phyloP scores from a whole-genome alignment of 208 protist species.

The Wallacemonas sp. region DNA sequence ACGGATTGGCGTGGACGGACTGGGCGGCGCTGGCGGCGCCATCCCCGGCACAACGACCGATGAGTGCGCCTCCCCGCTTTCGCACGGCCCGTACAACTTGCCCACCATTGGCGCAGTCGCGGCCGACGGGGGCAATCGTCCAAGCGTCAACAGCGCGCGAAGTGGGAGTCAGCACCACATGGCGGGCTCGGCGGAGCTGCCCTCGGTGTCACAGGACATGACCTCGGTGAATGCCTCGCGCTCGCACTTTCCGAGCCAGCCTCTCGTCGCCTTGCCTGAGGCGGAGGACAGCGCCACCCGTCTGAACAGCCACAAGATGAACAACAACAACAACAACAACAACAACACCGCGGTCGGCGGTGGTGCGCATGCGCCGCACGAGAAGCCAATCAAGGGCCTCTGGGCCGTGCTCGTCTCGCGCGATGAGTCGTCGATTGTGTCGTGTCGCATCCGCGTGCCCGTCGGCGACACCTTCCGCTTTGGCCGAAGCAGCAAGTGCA shows the following conservation, averaged over 20 bases:
- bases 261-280: too few species aligned
- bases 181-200: not conserved
- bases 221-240: constrained; percentile 13
- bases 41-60: too few species aligned
- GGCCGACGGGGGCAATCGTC: not conserved
- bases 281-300: not conserved
- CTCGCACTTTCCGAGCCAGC: too few species aligned
- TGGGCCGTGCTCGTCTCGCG: constrained; percentile 80
- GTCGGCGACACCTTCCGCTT: constrained; percentile 69
- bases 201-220: constrained; percentile 22
- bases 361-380: not conserved
- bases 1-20: too few species aligned
- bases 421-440: constrained; percentile 79
- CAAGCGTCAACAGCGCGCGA: constrained; percentile 4
- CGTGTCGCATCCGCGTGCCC: constrained; percentile 52
- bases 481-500: constrained; percentile 88
- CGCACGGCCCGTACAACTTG: not conserved
- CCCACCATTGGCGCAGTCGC: not conserved
- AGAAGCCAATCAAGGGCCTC: constrained; percentile 18
- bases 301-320: not conserved
- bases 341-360: constrained; percentile 6
- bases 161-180: not conserved
- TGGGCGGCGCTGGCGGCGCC: too few species aligned
- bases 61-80: not conserved
- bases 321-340: constrained; percentile 24